Percentiles rank a stretch among this genome's conserved stretches.
These are phyloP conservation scores for Oxyria digyna DNA, from an alignment of 148 eudicot genomes.

Conservation along the genomic window DNA sequence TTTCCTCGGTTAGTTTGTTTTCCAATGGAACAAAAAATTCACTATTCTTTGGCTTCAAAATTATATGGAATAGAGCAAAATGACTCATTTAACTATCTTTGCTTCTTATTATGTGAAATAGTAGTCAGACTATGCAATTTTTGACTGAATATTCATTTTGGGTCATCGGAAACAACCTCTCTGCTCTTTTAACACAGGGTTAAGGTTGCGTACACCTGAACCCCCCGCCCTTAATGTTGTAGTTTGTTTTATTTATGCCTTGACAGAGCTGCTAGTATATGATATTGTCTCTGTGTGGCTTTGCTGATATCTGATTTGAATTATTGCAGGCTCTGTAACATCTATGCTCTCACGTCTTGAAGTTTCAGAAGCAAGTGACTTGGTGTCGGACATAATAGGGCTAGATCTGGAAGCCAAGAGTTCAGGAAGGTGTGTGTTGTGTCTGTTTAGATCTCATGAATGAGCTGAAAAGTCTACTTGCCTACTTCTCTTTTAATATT, in stretches of 20 bases:
- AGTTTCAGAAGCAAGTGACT: conserved; percentile 46
- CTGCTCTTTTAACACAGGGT: no score
- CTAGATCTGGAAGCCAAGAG: conserved; percentile 22
- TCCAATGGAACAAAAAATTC: no score
- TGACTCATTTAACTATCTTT: no score
- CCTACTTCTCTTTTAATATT: conserved; percentile 5
- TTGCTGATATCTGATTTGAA: not conserved
- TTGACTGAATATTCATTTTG: no score
- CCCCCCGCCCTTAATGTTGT: no score
- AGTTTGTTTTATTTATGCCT: not conserved
- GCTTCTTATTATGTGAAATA: no score
- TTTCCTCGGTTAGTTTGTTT: not conserved
- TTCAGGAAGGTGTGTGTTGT: conserved; percentile 61
- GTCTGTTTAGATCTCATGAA: conserved; percentile 1
- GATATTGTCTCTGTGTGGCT: not conserved
- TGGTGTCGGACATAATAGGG: conserved; percentile 46
- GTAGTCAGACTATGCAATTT: no score
- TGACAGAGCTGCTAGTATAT: not conserved
- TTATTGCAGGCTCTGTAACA: conserved; percentile 57
- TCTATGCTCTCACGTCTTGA: conserved; percentile 74
- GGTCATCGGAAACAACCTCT: no score
- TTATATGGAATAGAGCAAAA: no score
- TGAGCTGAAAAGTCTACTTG: not conserved
- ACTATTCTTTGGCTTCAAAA: no score
- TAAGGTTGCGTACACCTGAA: no score